A percentile compares a stretch with the other conserved stretches of the same genome.
Evolutionary conservation across 2,329 filamentous ascomycete genomes (phyloP).

Genomic region (Apiospora koreana): DNA sequence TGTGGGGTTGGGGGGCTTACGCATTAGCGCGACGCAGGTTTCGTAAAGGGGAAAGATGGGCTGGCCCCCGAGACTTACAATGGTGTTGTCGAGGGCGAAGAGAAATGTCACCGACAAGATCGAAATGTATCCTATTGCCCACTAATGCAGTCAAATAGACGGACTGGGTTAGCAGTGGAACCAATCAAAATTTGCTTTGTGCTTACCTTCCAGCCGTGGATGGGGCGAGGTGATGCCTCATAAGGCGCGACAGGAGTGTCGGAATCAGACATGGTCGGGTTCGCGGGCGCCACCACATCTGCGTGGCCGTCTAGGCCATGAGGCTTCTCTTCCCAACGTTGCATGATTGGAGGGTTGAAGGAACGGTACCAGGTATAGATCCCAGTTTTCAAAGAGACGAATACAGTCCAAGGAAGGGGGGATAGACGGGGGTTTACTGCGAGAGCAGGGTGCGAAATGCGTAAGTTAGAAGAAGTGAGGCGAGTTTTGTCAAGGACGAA

Average conservation of each 20-base stretch:
- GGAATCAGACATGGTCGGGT: not conserved
- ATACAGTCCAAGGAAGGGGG: not conserved
- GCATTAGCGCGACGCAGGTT: not conserved
- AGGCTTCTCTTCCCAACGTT: not conserved
- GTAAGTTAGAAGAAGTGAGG: not conserved
- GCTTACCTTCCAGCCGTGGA: slow-evolving; percentile 4
- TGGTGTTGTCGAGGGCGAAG: slow-evolving; percentile 7
- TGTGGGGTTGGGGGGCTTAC: not conserved
- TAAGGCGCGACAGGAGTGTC: not conserved
- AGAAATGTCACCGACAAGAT: slow-evolving; percentile 4
- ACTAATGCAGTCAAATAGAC: not conserved
- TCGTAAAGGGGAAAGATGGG: not conserved
- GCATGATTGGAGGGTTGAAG: not conserved
- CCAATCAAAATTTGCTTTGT: not conserved
- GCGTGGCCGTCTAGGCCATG: not conserved
- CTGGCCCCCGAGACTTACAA: not conserved
- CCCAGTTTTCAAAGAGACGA: not conserved
- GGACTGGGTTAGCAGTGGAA: not conserved
- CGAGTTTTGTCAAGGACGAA: not conserved
- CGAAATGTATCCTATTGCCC: not conserved
- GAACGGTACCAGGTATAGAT: not conserved
- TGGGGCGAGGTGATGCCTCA: not conserved
- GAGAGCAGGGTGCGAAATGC: not conserved
- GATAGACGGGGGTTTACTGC: not conserved
- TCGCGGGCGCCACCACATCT: not conserved